A percentile compares a stretch with the other conserved stretches of the same genome.
Conservation (phyloP, 805 yeast species). For the Lipomyces sp. region DNA sequence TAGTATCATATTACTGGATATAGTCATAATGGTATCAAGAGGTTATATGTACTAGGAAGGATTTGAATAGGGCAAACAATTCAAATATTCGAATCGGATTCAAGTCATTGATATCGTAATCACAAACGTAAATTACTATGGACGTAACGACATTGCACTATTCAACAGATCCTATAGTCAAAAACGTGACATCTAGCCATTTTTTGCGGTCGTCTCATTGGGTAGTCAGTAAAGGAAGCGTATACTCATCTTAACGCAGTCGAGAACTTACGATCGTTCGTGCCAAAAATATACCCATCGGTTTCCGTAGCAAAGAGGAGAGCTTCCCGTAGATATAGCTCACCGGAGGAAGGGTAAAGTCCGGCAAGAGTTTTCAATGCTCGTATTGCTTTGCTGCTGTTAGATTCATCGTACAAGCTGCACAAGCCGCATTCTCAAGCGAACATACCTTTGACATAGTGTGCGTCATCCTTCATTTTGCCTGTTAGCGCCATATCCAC, state of each 20-base stretch:
- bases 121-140: neutral
- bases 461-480: constrained; percentile 27
- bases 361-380: constrained; percentile 26
- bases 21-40: neutral
- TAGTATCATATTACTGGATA: neutral
- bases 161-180: neutral
- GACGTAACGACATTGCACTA: neutral
- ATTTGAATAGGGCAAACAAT: neutral
- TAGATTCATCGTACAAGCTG: neutral
- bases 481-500: constrained; percentile 27
- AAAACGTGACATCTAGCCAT: neutral
- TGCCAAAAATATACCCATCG: constrained; percentile 6
- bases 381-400: constrained; percentile 21
- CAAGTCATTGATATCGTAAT: neutral
- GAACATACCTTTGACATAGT: constrained; percentile 35
- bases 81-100: neutral
- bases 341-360: constrained; percentile 2
- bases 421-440: neutral
- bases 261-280: neutral
- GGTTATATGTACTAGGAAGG: neutral
- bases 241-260: neutral
- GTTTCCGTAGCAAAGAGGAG: constrained; percentile 22
- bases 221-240: neutral
- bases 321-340: constrained; percentile 20
- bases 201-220: constrained; percentile 2